Conservation (phyloP, 2,329 filamentous ascomycete genomes). For the Lasiodiplodia gonubiensis region DNA sequence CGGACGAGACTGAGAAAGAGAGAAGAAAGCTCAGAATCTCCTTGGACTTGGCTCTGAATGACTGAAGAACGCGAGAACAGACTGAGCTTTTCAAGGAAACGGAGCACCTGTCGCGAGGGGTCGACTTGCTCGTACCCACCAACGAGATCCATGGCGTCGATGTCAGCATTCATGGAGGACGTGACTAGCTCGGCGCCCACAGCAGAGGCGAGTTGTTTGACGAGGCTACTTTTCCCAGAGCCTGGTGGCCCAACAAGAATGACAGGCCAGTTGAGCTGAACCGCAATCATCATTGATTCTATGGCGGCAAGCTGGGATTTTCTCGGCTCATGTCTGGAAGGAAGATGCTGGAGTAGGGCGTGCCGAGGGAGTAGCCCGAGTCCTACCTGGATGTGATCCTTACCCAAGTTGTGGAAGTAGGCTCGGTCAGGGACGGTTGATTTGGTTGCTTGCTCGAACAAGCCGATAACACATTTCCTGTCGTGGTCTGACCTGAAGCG, state of each 20-base stretch:
- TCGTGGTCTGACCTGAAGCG: conserved; percentile 80
- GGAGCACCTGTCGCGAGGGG: conserved; percentile 72
- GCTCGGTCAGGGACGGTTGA: conserved; percentile 47
- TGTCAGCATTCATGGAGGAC: conserved; percentile 90
- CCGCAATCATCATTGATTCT: conserved; percentile 85
- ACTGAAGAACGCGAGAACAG: conserved; percentile 59
- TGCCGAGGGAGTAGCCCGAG: conserved; percentile 73
- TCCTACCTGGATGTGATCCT: conserved; percentile 76
- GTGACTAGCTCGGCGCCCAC: conserved; percentile 78
- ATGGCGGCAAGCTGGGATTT: conserved; percentile 70
- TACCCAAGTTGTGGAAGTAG: conserved; percentile 74
- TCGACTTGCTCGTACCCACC: conserved; percentile 97
- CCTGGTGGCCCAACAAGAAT: conserved; percentile 87
- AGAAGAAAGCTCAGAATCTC: conserved; percentile 4
- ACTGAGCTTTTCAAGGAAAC: conserved; percentile 61
- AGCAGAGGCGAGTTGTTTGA: conserved; percentile 80
- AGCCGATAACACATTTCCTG: conserved; percentile 64
- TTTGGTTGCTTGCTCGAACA: conserved; percentile 60
- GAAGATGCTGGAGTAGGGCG: conserved; percentile 33
- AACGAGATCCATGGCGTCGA: conserved; percentile 96
- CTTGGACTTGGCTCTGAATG: conserved; percentile 27
- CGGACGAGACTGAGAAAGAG: conserved; percentile 22
- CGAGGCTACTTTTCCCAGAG: conserved; percentile 81
- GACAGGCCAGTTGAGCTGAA: conserved; percentile 85
- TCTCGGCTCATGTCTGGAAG: conserved; percentile 30